Evolutionary conservation across 805 yeast species (phyloP).

Genomic region (Starmerella etchellsii): DNA sequence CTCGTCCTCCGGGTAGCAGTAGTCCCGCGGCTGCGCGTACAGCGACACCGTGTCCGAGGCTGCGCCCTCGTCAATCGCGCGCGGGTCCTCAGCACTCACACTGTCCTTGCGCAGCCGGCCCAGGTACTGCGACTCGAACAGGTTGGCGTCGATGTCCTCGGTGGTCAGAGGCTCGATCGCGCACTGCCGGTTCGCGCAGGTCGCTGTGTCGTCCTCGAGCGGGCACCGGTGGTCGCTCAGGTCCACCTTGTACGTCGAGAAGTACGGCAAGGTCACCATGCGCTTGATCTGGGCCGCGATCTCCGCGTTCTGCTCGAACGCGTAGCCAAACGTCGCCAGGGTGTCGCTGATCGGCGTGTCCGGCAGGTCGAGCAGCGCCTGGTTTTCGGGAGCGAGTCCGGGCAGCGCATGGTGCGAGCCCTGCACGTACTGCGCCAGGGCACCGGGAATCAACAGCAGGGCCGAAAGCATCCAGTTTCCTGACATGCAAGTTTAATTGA

Average conservation of each 20-base stretch:
- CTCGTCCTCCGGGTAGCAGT: conserved; percentile 35
- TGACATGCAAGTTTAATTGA: too few relatives aligned
- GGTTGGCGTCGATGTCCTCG: conserved; percentile 55
- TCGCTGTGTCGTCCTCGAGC: conserved; percentile 64
- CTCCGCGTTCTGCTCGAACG: conserved; percentile 38
- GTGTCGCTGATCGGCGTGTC: conserved; percentile 18
- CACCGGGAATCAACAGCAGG: neutral
- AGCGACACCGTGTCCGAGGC: conserved; percentile 18
- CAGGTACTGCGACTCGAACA: conserved; percentile 58
- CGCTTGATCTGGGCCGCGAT: conserved; percentile 46
- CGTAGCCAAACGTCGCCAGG: conserved; percentile 28
- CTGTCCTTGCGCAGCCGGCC: conserved; percentile 37
- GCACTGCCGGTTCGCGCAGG: conserved; percentile 78
- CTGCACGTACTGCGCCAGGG: neutral
- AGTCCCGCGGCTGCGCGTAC: conserved; percentile 18
- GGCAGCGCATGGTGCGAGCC: conserved; percentile 9
- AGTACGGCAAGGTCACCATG: conserved; percentile 63
- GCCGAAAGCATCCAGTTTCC: too few relatives aligned
- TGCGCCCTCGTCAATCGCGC: conserved; percentile 15
- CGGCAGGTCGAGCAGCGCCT: conserved; percentile 11
- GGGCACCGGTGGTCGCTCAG: conserved; percentile 62
- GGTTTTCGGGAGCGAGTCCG: conserved; percentile 14
- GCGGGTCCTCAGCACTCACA: conserved; percentile 23
- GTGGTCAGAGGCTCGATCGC: conserved; percentile 69
- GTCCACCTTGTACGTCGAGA: conserved; percentile 76